A percentile compares a stretch with the other conserved stretches of the same genome.
phyloP scores from a whole-genome alignment of 495 filamentous ascomycete genomes.

The Xylaria castorea region DNA sequence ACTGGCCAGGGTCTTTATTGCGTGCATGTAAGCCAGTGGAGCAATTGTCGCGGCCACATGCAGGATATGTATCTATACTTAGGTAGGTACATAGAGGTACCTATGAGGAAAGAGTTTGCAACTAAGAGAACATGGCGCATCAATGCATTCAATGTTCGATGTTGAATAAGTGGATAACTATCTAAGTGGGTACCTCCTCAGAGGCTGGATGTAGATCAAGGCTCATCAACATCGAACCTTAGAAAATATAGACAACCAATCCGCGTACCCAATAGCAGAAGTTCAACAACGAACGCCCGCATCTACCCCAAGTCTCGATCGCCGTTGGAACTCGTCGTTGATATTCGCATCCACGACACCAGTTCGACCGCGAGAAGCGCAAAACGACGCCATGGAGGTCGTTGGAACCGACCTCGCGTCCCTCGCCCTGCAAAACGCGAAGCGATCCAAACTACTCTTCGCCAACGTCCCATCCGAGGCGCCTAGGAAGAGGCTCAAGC shows the following conservation, averaged over 20 bases:
- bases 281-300: not conserved
- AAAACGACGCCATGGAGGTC: constrained; percentile 35
- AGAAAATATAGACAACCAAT: not conserved
- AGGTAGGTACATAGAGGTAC: not conserved
- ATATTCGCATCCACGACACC: not conserved
- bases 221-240: not conserved
- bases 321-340: not conserved
- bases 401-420: constrained; percentile 40
- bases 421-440: constrained; percentile 50
- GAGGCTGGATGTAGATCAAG: not conserved
- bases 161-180: not conserved
- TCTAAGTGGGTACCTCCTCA: not conserved
- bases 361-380: constrained; percentile 1
- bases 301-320: not conserved
- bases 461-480: constrained; percentile 39
- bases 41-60: not conserved
- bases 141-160: no score
- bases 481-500: constrained; percentile 50
- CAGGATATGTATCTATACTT: not conserved
- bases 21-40: not conserved
- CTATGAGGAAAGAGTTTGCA: not conserved
- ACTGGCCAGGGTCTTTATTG: constrained; percentile 5
- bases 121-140: not conserved
- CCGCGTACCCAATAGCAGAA: constrained; percentile 3
- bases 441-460: constrained; percentile 50